phyloP scores from a whole-genome alignment of 1,284 basidiomycete genomes.

The Rhodotorula sp. region DNA sequence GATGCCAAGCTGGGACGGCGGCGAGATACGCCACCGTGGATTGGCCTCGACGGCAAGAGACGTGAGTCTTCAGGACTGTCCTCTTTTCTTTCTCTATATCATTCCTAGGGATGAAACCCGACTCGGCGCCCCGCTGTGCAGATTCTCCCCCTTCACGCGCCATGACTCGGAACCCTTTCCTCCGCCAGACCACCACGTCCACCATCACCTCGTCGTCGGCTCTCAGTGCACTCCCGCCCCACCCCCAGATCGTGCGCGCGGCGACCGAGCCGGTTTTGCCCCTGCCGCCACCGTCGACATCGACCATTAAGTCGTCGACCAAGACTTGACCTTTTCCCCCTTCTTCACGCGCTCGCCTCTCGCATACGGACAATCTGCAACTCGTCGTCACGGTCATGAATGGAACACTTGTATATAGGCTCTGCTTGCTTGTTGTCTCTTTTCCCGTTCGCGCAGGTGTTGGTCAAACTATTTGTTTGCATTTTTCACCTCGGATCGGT shows the following conservation, averaged over 20 bases:
- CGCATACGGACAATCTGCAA: not conserved
- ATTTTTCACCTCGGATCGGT: too few species aligned
- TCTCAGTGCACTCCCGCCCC: too few species aligned
- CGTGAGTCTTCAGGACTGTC: not conserved
- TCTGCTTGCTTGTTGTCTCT: too few species aligned
- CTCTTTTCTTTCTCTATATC: too few species aligned
- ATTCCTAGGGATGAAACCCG: too few species aligned
- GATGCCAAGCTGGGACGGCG: too few species aligned
- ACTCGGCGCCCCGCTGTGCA: not conserved
- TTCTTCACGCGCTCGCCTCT: not conserved
- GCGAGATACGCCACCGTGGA: not conserved
- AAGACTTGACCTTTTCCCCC: not conserved
- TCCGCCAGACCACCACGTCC: not conserved
- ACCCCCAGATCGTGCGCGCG: not conserved
- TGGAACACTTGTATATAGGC: too few species aligned
- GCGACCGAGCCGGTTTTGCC: slow-evolving; percentile 1
- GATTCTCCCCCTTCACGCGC: slow-evolving; percentile 24
- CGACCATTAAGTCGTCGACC: too few species aligned
- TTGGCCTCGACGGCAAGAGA: too few species aligned
- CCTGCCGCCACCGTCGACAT: not conserved
- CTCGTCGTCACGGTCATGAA: not conserved
- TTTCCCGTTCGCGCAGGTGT: too few species aligned
- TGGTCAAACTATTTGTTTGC: too few species aligned
- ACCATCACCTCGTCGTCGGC: too few species aligned
- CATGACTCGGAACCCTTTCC: slow-evolving; percentile 23